Evolutionary conservation across 2,329 filamentous ascomycete species (phyloP).

Genomic region (Cercospora janseana): DNA sequence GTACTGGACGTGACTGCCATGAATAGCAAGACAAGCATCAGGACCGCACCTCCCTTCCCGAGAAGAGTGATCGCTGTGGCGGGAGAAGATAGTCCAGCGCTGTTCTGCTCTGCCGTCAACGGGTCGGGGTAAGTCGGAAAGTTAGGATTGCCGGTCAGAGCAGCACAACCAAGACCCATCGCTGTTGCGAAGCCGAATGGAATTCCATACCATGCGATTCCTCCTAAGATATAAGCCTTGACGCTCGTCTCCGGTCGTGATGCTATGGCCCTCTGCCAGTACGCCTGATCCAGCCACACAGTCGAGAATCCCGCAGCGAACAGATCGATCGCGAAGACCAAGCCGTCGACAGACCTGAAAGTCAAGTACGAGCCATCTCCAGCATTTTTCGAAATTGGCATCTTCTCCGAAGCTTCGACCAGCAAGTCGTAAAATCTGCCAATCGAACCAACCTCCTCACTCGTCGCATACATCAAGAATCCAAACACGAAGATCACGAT

Average conservation of each 20-base stretch:
- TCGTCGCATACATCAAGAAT: conserved; percentile 44
- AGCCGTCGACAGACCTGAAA: conserved; percentile 42
- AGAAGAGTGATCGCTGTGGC: conserved; percentile 35
- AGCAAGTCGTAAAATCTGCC: conserved; percentile 44
- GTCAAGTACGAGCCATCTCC: conserved; percentile 44
- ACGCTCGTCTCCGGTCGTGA: conserved; percentile 41
- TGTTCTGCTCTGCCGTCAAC: conserved; percentile 30
- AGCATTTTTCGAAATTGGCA: conserved; percentile 42
- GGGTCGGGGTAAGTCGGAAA: conserved; percentile 46
- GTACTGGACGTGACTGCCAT: conserved; percentile 37
- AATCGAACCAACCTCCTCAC: conserved; percentile 42
- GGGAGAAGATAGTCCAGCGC: conserved; percentile 36
- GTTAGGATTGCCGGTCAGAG: conserved; percentile 43
- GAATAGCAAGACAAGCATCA: conserved; percentile 36
- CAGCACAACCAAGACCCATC: conserved; percentile 47
- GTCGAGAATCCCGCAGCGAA: conserved; percentile 31
- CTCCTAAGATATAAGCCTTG: conserved; percentile 43
- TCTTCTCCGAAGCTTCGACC: conserved; percentile 37
- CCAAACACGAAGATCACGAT: conserved; percentile 48
- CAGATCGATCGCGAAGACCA: conserved; percentile 44
- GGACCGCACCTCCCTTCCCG: conserved; percentile 34
- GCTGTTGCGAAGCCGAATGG: conserved; percentile 50
- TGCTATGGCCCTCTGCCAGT: conserved; percentile 49
- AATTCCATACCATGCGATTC: conserved; percentile 51
- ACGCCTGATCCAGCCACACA: conserved; percentile 42